These are phyloP conservation scores for Aspergillus leporis DNA, from an alignment of 495 filamentous ascomycete species.

Conservation along the genomic window DNA sequence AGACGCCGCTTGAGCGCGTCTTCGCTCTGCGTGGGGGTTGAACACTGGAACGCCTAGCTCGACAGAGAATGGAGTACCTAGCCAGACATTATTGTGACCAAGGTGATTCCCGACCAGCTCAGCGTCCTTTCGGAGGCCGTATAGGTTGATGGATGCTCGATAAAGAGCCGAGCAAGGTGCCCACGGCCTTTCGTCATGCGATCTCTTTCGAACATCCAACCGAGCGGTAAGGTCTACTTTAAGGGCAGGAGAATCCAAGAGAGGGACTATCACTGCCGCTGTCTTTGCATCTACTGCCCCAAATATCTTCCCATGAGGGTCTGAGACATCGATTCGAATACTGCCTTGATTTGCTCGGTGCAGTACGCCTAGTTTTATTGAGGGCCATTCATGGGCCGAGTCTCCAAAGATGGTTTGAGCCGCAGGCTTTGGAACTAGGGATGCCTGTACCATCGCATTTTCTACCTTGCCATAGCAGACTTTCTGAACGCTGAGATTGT, in stretches of 20 bases:
- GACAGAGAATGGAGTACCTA: conserved; percentile 61
- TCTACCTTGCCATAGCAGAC: conserved; percentile 87
- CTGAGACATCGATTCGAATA: conserved; percentile 64
- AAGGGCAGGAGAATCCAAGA: conserved; percentile 64
- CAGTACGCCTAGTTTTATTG: conserved; percentile 67
- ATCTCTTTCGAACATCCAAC: conserved; percentile 60
- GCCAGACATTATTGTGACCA: conserved; percentile 60
- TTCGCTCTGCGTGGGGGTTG: conserved; percentile 65
- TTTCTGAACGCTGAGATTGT: conserved; percentile 53
- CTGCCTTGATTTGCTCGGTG: conserved; percentile 53
- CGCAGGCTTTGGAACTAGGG: conserved; percentile 64
- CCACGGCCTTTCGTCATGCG: conserved; percentile 56
- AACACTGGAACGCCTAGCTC: conserved; percentile 64
- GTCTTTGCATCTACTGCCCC: conserved; percentile 73
- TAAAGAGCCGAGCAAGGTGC: conserved; percentile 52
- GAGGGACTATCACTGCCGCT: conserved; percentile 62
- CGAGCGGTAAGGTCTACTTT: conserved; percentile 66
- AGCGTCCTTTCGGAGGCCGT: conserved; percentile 70
- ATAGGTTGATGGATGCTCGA: conserved; percentile 69
- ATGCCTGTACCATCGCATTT: conserved; percentile 65
- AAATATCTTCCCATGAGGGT: conserved; percentile 68
- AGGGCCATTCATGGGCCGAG: conserved; percentile 58
- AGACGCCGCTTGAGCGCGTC: conserved; percentile 33
- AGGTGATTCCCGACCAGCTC: conserved; percentile 64
- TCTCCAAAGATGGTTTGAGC: conserved; percentile 48